Percentiles rank a stretch among this genome's conserved stretches.
Evolutionary conservation across 345 rosid genomes (phyloP).

Genomic region (Arabis alpina): DNA sequence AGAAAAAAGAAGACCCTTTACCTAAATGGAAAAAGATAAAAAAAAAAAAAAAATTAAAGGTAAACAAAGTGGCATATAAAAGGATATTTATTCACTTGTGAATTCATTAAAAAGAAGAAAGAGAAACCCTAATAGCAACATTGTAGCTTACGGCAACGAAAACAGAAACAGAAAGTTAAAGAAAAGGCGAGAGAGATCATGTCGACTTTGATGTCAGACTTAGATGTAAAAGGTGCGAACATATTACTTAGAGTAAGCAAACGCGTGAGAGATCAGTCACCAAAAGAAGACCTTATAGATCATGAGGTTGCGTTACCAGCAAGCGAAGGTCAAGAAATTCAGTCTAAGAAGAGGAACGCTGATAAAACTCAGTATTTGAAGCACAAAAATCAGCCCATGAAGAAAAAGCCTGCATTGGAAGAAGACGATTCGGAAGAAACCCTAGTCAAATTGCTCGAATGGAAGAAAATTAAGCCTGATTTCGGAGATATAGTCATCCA

Average conservation of each 20-base stretch:
- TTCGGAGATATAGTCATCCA: background rate
- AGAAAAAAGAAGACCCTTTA: too few relatives aligned
- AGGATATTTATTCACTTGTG: background rate
- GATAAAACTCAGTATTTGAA: background rate
- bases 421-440: conserved; percentile 17
- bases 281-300: background rate
- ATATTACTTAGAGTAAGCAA: background rate
- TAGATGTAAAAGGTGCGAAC: background rate
- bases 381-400: background rate
- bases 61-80: background rate
- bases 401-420: background rate
- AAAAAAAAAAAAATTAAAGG: background rate
- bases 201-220: background rate
- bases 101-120: background rate
- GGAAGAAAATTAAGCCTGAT: background rate
- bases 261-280: background rate
- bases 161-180: background rate
- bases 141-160: background rate
- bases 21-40: too few relatives aligned
- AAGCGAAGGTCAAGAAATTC: background rate
- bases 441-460: background rate
- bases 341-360: background rate
- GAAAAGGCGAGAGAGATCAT: background rate
- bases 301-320: background rate
- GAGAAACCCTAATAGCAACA: background rate